Base-by-base conservation (phyloP, 352 stramenopile genomes). In the Globisporangium abappressorium region DNA sequence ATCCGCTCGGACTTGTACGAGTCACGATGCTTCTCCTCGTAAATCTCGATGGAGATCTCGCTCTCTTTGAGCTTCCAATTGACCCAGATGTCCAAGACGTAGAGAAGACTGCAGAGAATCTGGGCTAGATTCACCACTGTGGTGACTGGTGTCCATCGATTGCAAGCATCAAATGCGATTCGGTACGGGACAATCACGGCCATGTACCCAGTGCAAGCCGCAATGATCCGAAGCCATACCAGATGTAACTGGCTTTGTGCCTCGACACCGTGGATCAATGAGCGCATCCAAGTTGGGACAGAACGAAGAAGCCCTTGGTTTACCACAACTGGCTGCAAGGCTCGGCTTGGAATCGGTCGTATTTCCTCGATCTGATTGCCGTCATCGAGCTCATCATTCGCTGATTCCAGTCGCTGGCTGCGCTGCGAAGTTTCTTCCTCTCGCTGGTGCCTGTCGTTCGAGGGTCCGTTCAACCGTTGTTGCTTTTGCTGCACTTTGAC, bases 21-120 rank as follows among this genome's bases (percentile, higher is more conserved):
- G 1, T 82, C 56, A 3, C 64, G 70, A 0, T 84, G 62, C 20
- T 83, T 75, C 49, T 80, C 72, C 46, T 90, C 82, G 64, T 84
- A 88, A 1, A 87, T 67, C 51, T 90, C 82, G 24, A 82, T 76
- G 11, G 82, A 82, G 4, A 78, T 36, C 1, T 74, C 62, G 38
- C 69, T 80, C 38, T 85, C 73, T 51, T 76, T 72, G 6, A 90
- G 66, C 30, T 74, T 70, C 70, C 77, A 82, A 28, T 90, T 86
- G 63, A 90, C 65, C 78, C 78, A 88, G 26, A 89, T 68, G 49
- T 89, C 80, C 6, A 84, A 14, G 3, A 66, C 33, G 33, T 85
- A 88, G 33, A 89, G 28, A 2, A 74, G 5, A 24, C 80, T 76
- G 53, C 72, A 77, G n/a, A 73, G 60, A 2, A 84, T 62, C 26